Evolutionary conservation across 2,329 filamentous ascomycete species (phyloP), one percentile per base, ranked within the genome.

Genomic region (Sarocladium oryzae): DNA sequence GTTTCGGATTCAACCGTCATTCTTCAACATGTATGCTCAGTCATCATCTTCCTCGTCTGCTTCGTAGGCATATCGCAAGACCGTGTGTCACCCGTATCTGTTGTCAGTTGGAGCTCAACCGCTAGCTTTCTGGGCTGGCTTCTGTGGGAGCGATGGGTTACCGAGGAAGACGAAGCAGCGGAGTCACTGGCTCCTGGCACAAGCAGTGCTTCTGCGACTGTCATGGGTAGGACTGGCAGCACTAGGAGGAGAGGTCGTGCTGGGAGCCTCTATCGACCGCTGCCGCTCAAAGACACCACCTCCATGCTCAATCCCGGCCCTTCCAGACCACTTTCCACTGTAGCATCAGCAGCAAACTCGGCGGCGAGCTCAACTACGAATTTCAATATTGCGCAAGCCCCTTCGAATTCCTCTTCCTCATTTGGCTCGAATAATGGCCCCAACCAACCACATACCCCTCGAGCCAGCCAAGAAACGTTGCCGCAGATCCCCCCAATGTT

Each of bases 1-100:
- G 90, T 97, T 49, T 88, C 89, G 52, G 92, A 97, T 66, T 92
- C 89, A 13, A 96, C 92, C 2, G 89, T 97, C 53, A 96, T 99
- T 58, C 88, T 97, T 16, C 93, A 99, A 67, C 93, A 99, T 67
- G 87, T 97, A 46, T 95, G 89, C 66, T 95, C 89, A 7, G 91
- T 97, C 54, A 87, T 88, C 51, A 92, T 99, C 52, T 99, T 97
- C 64, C 81, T 95, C 55, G 91, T 92, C 57, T 95, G 88, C 68
- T 99, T 99, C 64, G 84, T 91, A 15, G 89, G 84, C 50, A 99
- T 99, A 55, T 43, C 37, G 6, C 84, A 92, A 59, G 84, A 91
- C 59, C 82, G 89, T 35, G 82, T 96, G n/a, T 90, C 87, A 30
- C 91, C 92, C 2, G 83, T 95, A n/a, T 84, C 89, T 1, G 84